Base-by-base conservation (phyloP, 2,329 filamentous ascomycete species). In the Fusarium virguliforme region DNA sequence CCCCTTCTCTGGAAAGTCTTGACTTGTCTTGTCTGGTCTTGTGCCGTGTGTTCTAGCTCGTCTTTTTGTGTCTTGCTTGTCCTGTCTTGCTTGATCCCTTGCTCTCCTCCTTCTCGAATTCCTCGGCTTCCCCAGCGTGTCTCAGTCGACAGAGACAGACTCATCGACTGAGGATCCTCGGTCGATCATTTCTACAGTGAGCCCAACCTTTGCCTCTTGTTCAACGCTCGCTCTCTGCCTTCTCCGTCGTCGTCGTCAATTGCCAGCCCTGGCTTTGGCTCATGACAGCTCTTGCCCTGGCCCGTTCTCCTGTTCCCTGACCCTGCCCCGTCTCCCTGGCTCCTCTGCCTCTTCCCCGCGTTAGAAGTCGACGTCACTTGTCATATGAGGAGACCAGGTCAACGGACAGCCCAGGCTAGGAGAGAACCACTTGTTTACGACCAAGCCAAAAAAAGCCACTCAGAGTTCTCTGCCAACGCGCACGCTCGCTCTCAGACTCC, bases 171-270 rank as follows among this genome's bases (percentile, higher is more conserved):
- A 61, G 67, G 67, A 60, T 63, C 67, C 57, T 63, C 62, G 64
- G 73, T 70, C 57, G 71, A 75, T 75, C 73, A 71, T 74, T 64
- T 68, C 73, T 71, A 69, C 60, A 65, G 73, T 75, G 71, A 75
- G 73, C 70, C 62, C 62, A 74, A 56, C 61, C 71, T 64, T 66
- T 61, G 53, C 62, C 64, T 66, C 35, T 55, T 46, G 15, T 41
- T 34, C 55, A 60, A 51, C 56, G 58, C 57, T 43, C 37, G 50
- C 50, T 26, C 32, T 24, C 22, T 22, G 8, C 26, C 18, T 18
- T 53, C 50, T 53, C 18, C 50, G 18, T 53, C 34, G 37, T 38
- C 13, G 13, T 28, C 18, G 64, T 57, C 64, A 61, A 64, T 57
- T 60, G 51, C 55, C 55, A 54, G 56, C 37, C 56, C 66, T 74